A percentile compares a stretch with the other conserved stretches of the same genome.
phyloP scores from a whole-genome alignment of 495 filamentous ascomycete species.

The Penicillium riverlandense region DNA sequence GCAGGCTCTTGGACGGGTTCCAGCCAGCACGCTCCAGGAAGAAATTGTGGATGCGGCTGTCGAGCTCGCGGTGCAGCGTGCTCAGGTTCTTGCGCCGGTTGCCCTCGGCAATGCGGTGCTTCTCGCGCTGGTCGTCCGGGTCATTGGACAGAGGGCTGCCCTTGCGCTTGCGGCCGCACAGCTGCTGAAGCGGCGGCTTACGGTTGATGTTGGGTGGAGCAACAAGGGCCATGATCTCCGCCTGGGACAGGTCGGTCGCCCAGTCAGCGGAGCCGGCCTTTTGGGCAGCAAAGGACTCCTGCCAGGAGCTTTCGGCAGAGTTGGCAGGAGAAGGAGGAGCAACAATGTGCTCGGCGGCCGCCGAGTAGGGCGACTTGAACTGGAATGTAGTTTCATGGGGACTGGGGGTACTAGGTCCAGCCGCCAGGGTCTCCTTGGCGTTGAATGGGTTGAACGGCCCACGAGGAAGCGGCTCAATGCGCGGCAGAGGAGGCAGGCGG shows the following conservation, averaged over 20 bases:
- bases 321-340: conserved; percentile 37
- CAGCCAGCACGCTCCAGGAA: conserved; percentile 40
- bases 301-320: conserved; percentile 37
- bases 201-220: conserved; percentile 36
- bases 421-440: conserved; percentile 17
- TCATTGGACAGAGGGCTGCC: conserved; percentile 28
- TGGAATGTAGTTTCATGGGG: conserved; percentile 29
- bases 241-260: conserved; percentile 27
- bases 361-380: conserved; percentile 28
- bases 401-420: conserved; percentile 24
- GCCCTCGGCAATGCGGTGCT: conserved; percentile 41
- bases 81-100: conserved; percentile 40
- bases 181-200: conserved; percentile 38
- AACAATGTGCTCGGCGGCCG: conserved; percentile 23
- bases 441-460: conserved; percentile 38
- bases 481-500: conserved; percentile 37
- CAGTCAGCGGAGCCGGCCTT: conserved; percentile 23
- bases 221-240: conserved; percentile 32
- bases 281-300: conserved; percentile 28
- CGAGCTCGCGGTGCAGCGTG: conserved; percentile 35
- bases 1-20: conserved; percentile 39
- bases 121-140: conserved; percentile 37
- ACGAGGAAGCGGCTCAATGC: conserved; percentile 33
- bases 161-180: conserved; percentile 42
- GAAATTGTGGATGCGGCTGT: conserved; percentile 34